Base-by-base conservation (phyloP, 257 asterid genomes). In the Ballota nigra region DNA sequence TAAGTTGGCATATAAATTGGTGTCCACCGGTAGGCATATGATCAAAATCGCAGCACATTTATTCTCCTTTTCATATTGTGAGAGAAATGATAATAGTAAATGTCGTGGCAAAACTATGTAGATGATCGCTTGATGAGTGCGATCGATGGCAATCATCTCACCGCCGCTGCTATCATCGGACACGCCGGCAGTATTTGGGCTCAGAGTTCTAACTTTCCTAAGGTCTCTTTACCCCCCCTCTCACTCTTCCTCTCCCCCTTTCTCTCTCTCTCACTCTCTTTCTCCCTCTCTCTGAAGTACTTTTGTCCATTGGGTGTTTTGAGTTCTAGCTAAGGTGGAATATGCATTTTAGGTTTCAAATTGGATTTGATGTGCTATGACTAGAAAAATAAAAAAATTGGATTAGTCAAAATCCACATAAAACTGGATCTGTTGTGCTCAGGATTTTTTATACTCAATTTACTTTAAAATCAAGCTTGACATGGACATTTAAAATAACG, bases 111-210 rank as follows among this genome's bases (percentile, higher is more conserved):
- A 63, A 73, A 69, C 24, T 81, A 81, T 31, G 82, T 77, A 2
- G 82, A 81, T 69, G 82, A 81, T 58, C 82, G 77, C 82, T 63
- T 81, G 79, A 74, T 77, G 82, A 69, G 82, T 23, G 84, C 77
- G 45, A 77, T 80, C 75, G 84, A 77, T 2, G 85, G 80, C 10
- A 69, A 77, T 66, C 80, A 66, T 73, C 85, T 81, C 73, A 69
- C 77, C 28, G 70, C 85, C 23, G 80, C 82, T 11, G 85, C 82
- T 16, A 81, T 81, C 40, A 28, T 81, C 56, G 85, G 85, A 9
- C 85, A 80, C 74, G 85, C 77, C 75, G 80, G 85, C 72, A 55
- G 29, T 36, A 77, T 81, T 66, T 81, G 85, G 85, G 82, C 85
- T 70, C 85, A 81, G 63, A 77, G 69, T 43, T 52, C 77, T 58